Conservation (phyloP, 169 alveolate species). For the Besnoitia besnoiti region DNA sequence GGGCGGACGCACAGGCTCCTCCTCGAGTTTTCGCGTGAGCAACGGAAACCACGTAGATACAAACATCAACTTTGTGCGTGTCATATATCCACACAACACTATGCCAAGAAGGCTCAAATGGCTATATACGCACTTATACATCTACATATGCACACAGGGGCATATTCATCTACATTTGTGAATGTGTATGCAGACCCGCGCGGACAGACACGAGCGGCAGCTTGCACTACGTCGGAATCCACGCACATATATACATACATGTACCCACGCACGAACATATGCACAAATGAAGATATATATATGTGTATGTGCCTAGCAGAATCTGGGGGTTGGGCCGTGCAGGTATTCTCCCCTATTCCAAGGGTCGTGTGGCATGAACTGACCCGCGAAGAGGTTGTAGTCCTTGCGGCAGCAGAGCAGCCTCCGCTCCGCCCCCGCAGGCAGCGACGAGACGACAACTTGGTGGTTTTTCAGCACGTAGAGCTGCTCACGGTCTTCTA, state of each 20-base stretch:
- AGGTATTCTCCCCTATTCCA: too few species aligned
- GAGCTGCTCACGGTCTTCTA: constrained; percentile 37
- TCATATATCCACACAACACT: too few species aligned
- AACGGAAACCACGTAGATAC: too few species aligned
- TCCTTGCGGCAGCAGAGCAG: constrained; percentile 34
- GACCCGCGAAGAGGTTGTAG: constrained; percentile 28
- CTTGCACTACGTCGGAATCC: background rate
- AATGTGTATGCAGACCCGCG: background rate
- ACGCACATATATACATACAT: background rate
- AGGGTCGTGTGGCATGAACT: too few species aligned
- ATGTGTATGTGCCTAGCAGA: background rate
- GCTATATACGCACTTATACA: background rate
- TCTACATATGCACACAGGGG: background rate
- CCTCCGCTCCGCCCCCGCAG: background rate
- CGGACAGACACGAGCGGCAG: background rate
- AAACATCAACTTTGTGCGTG: too few species aligned
- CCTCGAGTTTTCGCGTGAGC: too few species aligned
- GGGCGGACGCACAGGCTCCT: too few species aligned
- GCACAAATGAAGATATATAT: background rate
- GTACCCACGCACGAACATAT: background rate
- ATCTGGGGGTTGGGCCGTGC: too few species aligned
- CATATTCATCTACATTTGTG: background rate
- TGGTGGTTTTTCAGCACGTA: constrained; percentile 32
- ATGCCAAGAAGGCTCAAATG: too few species aligned
- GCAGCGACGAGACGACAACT: constrained; percentile 16